Evolutionary conservation across 768 basidiomycete species (phyloP).

Genomic region (Cyathus striatus): DNA sequence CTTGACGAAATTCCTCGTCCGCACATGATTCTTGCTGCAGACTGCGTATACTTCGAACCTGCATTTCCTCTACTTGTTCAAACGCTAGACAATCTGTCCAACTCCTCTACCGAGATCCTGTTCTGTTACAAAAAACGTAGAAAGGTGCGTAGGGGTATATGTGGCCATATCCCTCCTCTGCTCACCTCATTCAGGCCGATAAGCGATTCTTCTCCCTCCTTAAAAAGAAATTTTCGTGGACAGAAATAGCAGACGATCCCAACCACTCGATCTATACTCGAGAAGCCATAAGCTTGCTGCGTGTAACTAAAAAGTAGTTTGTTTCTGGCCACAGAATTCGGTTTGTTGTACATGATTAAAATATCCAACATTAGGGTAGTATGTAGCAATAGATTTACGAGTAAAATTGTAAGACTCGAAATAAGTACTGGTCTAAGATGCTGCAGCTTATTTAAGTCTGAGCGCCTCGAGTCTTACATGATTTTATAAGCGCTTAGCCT

Average conservation of each 20-base stretch:
- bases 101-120: conserved; percentile 58
- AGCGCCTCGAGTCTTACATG: too few relatives aligned
- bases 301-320: conserved; percentile 42
- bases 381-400: too few relatives aligned
- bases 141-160: conserved; percentile 51
- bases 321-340: too few relatives aligned
- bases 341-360: too few relatives aligned
- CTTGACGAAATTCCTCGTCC: conserved; percentile 42
- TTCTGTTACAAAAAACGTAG: conserved; percentile 94
- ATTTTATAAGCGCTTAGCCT: too few relatives aligned
- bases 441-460: too few relatives aligned
- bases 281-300: conserved; percentile 65
- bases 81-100: conserved; percentile 65
- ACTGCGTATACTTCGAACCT: conserved; percentile 95
- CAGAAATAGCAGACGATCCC: conserved; percentile 64
- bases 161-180: background rate
- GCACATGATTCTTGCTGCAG: conserved; percentile 81
- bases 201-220: conserved; percentile 80
- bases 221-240: conserved; percentile 75
- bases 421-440: too few relatives aligned
- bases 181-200: conserved; percentile 56
- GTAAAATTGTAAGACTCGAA: too few relatives aligned
- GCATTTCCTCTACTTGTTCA: conserved; percentile 83
- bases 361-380: too few relatives aligned
- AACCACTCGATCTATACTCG: conserved; percentile 48